Evolutionary conservation across 345 rosid genomes (phyloP), one percentile per base, ranked within the genome.

Genomic region (Gossypium mustelinum): DNA sequence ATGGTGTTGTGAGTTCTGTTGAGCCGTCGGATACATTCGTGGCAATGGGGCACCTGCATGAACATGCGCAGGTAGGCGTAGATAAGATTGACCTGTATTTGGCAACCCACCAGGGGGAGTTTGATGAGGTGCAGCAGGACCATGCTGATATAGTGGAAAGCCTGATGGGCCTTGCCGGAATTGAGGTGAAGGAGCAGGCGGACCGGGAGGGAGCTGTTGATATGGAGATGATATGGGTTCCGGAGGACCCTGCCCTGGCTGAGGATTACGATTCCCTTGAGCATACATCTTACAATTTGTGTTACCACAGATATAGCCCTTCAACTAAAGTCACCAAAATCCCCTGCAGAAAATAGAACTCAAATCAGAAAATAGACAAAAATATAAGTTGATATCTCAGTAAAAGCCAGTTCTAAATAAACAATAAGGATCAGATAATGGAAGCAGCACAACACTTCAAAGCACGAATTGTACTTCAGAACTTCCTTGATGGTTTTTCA

Each of bases 231-330:
- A 74, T 70, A 73, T 34, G 6, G 85, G 83, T n/a, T 78, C 25
- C 55, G 76, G 84, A 77, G 82, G 47, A 72, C 79, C 79, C 76
- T 74, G 85, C 25, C 81, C 79, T 54, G 72, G 68, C 57, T 82
- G 89, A 78, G 82, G 60, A 82, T 73, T 78, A 51, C 62, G 73
- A 71, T 72, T 77, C 59, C 86, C 81, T 24, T 79, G 86, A 63
- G 78, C 75, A 70, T 70, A 76, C 91, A 85, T 85, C 65, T 75
- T 51, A 18, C 5, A 62, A 51, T 9, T 60, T 10, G 25, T 27
- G 13, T 70, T 68, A 69, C 2, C 43, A n/a, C 3, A 22, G 50
- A 7, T 11, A 45, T 55, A 7, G 20, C 25, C 76, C 76, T 74
- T 58, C 78, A 29, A 41, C 41, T 69, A 34, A 74, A 68, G 64